Evolutionary conservation across 2,329 filamentous ascomycete species (phyloP), one percentile per base, ranked within the genome.

Genomic region (Hypomyces rosellus): DNA sequence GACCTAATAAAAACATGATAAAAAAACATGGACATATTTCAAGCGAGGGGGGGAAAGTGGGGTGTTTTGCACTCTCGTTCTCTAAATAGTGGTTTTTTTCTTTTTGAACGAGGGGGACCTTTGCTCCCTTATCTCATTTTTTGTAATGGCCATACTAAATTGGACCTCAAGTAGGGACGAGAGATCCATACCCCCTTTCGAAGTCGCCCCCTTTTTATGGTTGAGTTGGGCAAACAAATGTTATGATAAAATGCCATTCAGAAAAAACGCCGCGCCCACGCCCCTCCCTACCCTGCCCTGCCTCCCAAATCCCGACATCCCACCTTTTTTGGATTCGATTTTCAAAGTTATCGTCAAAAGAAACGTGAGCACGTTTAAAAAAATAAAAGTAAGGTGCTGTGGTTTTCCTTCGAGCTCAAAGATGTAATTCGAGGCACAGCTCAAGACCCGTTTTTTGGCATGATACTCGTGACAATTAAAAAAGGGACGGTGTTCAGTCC

Each of bases 391-490:
- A 16, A 38, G 14, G 37, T 39, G 37, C 3, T 18, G 16, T 16
- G 13, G 7, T 39, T 18, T 39, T 15, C 14, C 37, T 11, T n/a
- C 37, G 14, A 38, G 14, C 37, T 4, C n/a, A n/a, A 20, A 43
- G 25, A 43, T 45, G 42, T 15, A 33, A 42, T 37, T 37, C 34
- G 16, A 46, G 15, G 34, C 15, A 34, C 33, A 46, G 44, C 44
- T 11, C 46, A 51, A 44, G 20, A 49, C 52, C 37, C 9, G 6
- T 38, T 39, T 39, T 14, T 46, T 52, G 39, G 42, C 46, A 52
- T 55, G 46, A 54, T 45, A 51, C 45, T 53, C 45, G 46, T 59
- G 49, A 55, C 41, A 52, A 46, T 53, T 45, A 49, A 50, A 36
- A 36, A 33, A 43, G 40, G 16, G 22, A 20, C 7, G 15, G 16